Conservation (phyloP, 257 asterid genomes). For the Ligustrum vulgare region DNA sequence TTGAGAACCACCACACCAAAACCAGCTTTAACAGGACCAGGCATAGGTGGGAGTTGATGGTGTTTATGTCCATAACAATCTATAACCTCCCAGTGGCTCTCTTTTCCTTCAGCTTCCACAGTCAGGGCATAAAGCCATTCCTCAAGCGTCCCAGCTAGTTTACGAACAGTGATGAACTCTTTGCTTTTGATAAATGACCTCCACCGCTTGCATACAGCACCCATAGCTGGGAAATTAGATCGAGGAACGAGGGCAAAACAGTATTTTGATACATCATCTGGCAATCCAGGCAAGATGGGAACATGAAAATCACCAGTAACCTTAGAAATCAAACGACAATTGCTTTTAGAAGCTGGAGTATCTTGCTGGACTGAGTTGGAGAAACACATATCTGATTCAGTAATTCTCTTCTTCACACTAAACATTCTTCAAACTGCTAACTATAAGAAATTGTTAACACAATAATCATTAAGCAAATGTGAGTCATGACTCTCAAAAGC, state of each 20-base stretch:
- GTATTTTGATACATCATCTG: constrained; percentile 76
- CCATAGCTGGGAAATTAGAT: constrained; percentile 60
- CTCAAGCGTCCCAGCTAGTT: constrained; percentile 73
- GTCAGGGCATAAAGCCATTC: constrained; percentile 87
- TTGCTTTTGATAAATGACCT: constrained; percentile 66
- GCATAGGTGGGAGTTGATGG: constrained; percentile 59
- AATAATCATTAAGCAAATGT: constrained; percentile 16
- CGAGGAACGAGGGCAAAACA: constrained; percentile 88
- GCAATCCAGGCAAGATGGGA: constrained; percentile 75
- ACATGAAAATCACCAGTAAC: constrained; percentile 29
- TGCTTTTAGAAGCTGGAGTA: constrained; percentile 33
- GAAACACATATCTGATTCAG: constrained; percentile 46
- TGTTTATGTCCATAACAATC: constrained; percentile 60
- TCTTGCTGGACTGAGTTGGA: constrained; percentile 31
- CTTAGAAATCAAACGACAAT: constrained; percentile 29
- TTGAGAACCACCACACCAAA: constrained; percentile 61
- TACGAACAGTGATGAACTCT: constrained; percentile 64
- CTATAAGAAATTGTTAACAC: constrained; percentile 21
- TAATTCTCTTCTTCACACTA: constrained; percentile 38
- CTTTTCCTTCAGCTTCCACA: constrained; percentile 52
- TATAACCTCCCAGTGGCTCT: constrained; percentile 75
- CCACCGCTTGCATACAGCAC: constrained; percentile 75
- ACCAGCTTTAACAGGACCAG: constrained; percentile 61
- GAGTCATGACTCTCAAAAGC: neutral
- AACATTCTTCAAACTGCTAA: constrained; percentile 40